These are phyloP conservation scores for Saitozyma sp. DNA, from an alignment of 768 basidiomycete species.

Conservation along the genomic window DNA sequence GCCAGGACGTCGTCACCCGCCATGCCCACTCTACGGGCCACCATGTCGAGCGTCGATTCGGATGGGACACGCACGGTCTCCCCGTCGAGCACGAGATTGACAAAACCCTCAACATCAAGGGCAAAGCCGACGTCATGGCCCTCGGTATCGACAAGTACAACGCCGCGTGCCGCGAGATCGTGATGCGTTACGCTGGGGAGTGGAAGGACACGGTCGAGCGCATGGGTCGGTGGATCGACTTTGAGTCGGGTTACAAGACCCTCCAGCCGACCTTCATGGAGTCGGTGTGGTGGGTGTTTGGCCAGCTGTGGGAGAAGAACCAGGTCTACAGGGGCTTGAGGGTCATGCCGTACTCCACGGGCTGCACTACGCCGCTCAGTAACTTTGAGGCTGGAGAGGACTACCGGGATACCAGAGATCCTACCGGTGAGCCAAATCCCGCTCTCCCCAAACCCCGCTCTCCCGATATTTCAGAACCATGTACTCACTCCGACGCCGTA, in stretches of 20 bases:
- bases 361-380: conserved; percentile 90
- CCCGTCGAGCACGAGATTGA: conserved; percentile 99
- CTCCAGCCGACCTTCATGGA: conserved; percentile 94
- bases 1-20: conserved; percentile 94
- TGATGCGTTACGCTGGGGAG: conserved; percentile 93
- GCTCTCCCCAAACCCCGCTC: not conserved
- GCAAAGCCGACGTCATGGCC: conserved; percentile 85
- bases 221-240: conserved; percentile 99
- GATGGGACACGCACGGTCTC: conserved; percentile 98
- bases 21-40: conserved; percentile 90
- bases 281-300: conserved; percentile 98
- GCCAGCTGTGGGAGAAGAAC: conserved; percentile 85
- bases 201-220: conserved; percentile 95
- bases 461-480: too few species aligned
- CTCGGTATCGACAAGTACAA: conserved; percentile 99
- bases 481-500: conserved; percentile 36
- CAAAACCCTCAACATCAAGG: conserved; percentile 87
- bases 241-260: conserved; percentile 99
- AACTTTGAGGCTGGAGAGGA: conserved; percentile 95
- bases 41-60: conserved; percentile 90
- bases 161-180: conserved; percentile 90
- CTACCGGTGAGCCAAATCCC: conserved; percentile 64
- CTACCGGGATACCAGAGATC: conserved; percentile 91
- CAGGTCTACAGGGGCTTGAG: conserved; percentile 88
- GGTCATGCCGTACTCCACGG: conserved; percentile 98